Evolutionary conservation across 1,284 basidiomycete species (phyloP).

Genomic region (Austropuccinia psidii): DNA sequence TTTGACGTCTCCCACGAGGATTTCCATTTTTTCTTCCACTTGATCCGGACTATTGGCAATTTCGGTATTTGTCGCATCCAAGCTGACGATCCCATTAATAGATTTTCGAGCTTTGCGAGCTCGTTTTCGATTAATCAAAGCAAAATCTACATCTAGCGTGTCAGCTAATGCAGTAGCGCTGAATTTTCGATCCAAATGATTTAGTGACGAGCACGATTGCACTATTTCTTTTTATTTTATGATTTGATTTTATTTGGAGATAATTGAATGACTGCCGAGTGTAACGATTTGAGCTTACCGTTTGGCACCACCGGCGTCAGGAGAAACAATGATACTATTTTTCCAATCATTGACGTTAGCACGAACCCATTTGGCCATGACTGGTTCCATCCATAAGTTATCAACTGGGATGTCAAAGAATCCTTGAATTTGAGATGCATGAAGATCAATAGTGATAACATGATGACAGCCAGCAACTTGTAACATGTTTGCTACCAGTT

Average conservation of each 20-base stretch:
- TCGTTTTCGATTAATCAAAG: conserved; percentile 84
- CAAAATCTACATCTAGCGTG: conserved; percentile 90
- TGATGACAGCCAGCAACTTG: conserved; percentile 95
- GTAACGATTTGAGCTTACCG: conserved; percentile 54
- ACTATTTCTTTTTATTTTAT: not conserved
- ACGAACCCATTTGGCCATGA: conserved; percentile 60
- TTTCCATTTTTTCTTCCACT: conserved; percentile 64
- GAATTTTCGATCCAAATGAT: no score
- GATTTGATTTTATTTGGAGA: no score
- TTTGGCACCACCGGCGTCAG: conserved; percentile 96
- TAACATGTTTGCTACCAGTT: conserved; percentile 95
- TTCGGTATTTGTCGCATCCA: conserved; percentile 40
- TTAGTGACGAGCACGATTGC: not conserved
- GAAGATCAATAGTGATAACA: conserved; percentile 97
- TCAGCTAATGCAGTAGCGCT: conserved; percentile 93
- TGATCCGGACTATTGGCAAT: conserved; percentile 49
- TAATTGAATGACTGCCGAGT: not conserved
- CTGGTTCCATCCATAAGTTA: conserved; percentile 62
- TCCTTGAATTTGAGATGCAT: conserved; percentile 96
- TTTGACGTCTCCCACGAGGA: conserved; percentile 91
- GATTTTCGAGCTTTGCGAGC: conserved; percentile 44
- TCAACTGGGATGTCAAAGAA: conserved; percentile 99
- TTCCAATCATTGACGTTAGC: conserved; percentile 75
- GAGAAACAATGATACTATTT: conserved; percentile 85
- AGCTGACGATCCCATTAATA: conserved; percentile 3